phyloP scores from a whole-genome alignment of 2,329 filamentous ascomycete species.

The Xylariaceae sp. region DNA sequence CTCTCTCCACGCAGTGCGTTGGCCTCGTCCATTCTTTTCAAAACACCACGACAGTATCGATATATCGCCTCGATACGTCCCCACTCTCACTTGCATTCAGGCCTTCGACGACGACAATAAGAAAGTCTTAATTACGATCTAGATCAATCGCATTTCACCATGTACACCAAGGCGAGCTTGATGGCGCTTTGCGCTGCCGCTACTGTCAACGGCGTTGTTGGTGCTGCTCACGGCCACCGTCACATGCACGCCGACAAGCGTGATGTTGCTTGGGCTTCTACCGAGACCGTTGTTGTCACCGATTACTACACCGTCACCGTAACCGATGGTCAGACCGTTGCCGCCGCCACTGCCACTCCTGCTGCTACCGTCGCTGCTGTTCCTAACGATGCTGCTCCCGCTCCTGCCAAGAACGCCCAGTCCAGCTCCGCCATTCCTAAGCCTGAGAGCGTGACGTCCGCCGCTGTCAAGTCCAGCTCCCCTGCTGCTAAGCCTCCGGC shows the following conservation, averaged over 20 bases:
- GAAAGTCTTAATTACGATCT: slow-evolving; percentile 6
- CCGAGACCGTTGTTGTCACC: slow-evolving; percentile 30
- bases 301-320: slow-evolving; percentile 31
- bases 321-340: slow-evolving; percentile 19
- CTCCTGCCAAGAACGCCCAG: background rate
- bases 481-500: slow-evolving; percentile 6
- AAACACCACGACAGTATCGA: slow-evolving; percentile 21
- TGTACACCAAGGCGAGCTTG: slow-evolving; percentile 31
- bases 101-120: background rate
- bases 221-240: slow-evolving; percentile 24
- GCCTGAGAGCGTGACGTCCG: slow-evolving; percentile 5
- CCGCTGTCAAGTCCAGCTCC: slow-evolving; percentile 12
- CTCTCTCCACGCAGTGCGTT: slow-evolving; percentile 26
- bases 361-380: no score
- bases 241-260: slow-evolving; percentile 29
- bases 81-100: background rate
- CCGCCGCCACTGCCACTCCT: slow-evolving; percentile 3
- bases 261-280: slow-evolving; percentile 27
- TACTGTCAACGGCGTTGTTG: slow-evolving; percentile 28
- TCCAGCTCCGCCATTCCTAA: slow-evolving; percentile 2
- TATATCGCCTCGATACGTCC: slow-evolving; percentile 16
- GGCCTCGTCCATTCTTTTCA: slow-evolving; percentile 24
- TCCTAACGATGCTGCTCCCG: no score
- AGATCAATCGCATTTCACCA: slow-evolving; percentile 17
- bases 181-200: slow-evolving; percentile 31